Evolutionary conservation across 73 alveolate genomes (phyloP), one percentile per base, ranked within the genome.

Genomic region (Durusdinium trenchii): DNA sequence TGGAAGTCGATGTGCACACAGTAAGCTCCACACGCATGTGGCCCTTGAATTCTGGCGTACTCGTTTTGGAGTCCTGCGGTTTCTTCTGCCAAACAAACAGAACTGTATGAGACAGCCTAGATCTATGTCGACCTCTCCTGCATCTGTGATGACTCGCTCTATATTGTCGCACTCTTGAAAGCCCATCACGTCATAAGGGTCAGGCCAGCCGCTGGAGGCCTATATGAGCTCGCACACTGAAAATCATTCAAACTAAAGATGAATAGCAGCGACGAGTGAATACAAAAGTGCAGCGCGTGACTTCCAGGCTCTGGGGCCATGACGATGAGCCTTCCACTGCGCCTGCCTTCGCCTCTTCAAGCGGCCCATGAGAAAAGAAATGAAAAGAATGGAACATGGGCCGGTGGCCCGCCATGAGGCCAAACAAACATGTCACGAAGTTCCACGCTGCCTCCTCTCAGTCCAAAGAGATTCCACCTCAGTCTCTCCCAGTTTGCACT

Each of bases 181-280:
- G 97, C 97, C 97, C 97, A 90, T 90, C 89, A 90, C 83, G 81
- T 90, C 97, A 52, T 90, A 90, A 51, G 97, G 97, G 23, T 90
- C 97, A 45, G 97, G 97, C 97, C 97, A 90, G 52, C 76, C 87
- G 71, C 86, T 90, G 86, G 97, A 90, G 40, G 97, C 97, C 97
- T 90, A 14, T 30, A 81, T 43, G 69, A 50, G 28, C 52, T 38
- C 54, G n/a, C n/a, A 2, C 60, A 10, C 73, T 60, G 73, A 23
- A 60, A 23, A 23, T 60, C 73, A 23, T 60, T 60, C 18, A 60
- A 60, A 60, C 73, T 60, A 60, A 2, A 32, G n/a, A 60, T 23
- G 30, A 62, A 62, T 26, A 26, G 18, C 36, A 62, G 76, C 40
- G 28, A 7, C 42, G 28, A 12, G 3, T 12, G 42, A 3, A 12